Evolutionary conservation across 192 early-diverging fungal species (phyloP), one percentile per base, ranked within the genome.

Genomic region (Coemansia sp.): DNA sequence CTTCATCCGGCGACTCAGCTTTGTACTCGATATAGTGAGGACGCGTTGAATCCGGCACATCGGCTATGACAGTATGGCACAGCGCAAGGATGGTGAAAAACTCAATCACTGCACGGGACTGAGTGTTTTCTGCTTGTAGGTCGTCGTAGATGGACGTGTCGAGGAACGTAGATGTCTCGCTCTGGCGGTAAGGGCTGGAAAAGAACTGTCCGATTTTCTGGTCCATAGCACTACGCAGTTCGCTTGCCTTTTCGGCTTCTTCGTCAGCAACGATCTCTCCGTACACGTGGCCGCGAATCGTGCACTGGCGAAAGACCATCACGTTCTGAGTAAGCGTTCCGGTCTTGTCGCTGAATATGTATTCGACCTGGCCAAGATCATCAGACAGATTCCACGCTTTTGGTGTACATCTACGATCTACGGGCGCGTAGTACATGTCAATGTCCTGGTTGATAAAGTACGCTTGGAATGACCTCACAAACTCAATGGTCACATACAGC

Each of bases 331-430:
- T 99, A 46, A 99, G 76, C 3, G 97, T 99, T 8, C 97, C 96
- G 0, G 97, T 99, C 62, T 99, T 99, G 82, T 99, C 97, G 22
- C 92, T 93, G 70, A 99, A 98, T 12, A 98, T 88, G 80, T 98
- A 98, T 74, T 96, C 92, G 40, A 99, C 93, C 73, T 96, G 93
- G 9, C 95, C 95, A 10, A 98, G 78, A 74, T 98, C 95, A 65
- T 98, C 94, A 26, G 92, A 89, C 47, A 94, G 84, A 62, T 90
- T 95, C 95, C 95, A 97, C n/a, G 90, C 87, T 42, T 89, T 87
- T 11, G 95, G 91, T 15, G 90, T 84, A 82, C 94, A 95, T 8
- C 92, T 87, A 32, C 87, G 84, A 66, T 96, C 87, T 7, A 86
- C 82, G 15, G 85, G 84, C 63, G 85, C 87, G 70, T 97, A 87